These are phyloP conservation scores for Syzygium aromaticum DNA, from an alignment of 345 rosid genomes.

Conservation along the genomic window DNA sequence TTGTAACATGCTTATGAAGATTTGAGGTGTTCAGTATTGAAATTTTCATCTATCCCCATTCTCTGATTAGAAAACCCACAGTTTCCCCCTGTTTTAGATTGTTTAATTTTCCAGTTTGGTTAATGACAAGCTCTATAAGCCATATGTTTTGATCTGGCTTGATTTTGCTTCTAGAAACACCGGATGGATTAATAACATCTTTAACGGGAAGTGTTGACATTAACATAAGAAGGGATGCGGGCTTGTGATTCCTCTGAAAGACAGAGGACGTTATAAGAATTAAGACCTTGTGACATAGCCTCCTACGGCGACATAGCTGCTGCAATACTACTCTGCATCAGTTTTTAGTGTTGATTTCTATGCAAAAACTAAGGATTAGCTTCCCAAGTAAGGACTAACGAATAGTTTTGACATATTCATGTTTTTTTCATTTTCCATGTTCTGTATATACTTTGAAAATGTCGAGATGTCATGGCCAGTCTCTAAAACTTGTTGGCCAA, in stretches of 20 bases:
- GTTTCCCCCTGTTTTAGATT: neutral
- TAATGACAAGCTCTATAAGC: neutral
- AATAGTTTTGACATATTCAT: neutral
- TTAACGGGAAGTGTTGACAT: neutral
- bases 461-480: neutral
- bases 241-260: neutral
- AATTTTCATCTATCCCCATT: neutral
- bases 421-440: neutral
- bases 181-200: neutral
- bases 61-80: neutral
- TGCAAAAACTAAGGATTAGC: neutral
- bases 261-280: neutral
- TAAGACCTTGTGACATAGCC: neutral
- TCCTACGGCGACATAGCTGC: neutral
- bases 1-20: neutral
- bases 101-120: neutral
- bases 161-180: neutral
- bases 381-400: neutral
- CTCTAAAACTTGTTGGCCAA: neutral
- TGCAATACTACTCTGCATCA: too few relatives aligned
- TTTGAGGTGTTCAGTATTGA: neutral
- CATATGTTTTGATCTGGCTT: neutral
- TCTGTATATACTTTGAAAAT: neutral
- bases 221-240: neutral
- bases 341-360: neutral